Evolutionary conservation across 176 grass and related monocot species (phyloP).

Genomic region (Thalia dealbata): DNA sequence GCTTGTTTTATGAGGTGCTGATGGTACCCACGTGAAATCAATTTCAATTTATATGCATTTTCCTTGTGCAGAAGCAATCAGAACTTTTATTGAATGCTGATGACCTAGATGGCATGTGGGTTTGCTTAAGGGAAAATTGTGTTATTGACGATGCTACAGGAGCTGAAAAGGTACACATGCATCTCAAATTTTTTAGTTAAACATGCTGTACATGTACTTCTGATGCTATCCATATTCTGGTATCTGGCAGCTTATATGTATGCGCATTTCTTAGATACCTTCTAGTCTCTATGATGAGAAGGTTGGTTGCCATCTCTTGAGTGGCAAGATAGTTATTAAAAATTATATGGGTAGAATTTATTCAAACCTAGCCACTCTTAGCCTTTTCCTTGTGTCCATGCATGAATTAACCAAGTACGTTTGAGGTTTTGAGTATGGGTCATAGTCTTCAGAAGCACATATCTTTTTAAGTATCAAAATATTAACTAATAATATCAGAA

Average conservation of each 20-base stretch:
- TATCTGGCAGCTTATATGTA: not conserved
- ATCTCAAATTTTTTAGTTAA: not conserved
- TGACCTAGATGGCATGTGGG: slow-evolving; percentile 98
- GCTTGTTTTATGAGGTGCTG: not conserved
- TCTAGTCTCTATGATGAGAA: not conserved
- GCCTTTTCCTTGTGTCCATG: no score
- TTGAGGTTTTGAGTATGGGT: no score
- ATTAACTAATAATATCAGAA: no score
- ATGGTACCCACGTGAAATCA: not conserved
- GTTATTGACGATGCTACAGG: slow-evolving; percentile 92
- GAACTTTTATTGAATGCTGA: slow-evolving; percentile 93
- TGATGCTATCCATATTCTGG: not conserved
- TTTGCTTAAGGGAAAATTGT: slow-evolving; percentile 97
- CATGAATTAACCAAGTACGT: no score
- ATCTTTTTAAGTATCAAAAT: no score
- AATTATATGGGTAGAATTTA: no score
- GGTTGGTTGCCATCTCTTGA: no score
- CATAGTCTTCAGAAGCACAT: no score
- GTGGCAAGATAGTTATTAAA: no score
- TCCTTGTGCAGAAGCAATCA: slow-evolving; percentile 86
- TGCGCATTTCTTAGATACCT: not conserved
- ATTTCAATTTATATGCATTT: not conserved
- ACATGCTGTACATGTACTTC: not conserved
- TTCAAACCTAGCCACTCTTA: no score
- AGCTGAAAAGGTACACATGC: slow-evolving; percentile 66